Evolutionary conservation across 2,329 filamentous ascomycete genomes (phyloP).

Genomic region (Aspergillus glaucus): DNA sequence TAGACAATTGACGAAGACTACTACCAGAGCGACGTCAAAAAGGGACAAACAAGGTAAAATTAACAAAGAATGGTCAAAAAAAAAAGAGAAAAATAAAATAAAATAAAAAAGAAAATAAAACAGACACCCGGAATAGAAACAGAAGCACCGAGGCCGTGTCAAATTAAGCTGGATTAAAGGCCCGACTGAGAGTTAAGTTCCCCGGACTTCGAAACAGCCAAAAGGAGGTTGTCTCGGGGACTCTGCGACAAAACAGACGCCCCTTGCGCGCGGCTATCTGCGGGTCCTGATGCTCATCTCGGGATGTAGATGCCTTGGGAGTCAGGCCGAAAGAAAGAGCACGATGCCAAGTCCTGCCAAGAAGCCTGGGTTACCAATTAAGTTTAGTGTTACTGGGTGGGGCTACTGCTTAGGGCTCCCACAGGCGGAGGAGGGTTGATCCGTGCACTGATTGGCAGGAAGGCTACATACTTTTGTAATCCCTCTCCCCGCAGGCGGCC

Average conservation of each 20-base stretch:
- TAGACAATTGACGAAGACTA: conserved; percentile 21
- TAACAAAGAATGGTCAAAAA: conserved; percentile 1
- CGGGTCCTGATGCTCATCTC: neutral
- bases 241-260: conserved; percentile 26
- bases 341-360: neutral
- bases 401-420: neutral
- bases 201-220: conserved; percentile 21
- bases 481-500: conserved; percentile 6
- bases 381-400: neutral
- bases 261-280: conserved; percentile 32
- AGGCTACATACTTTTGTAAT: neutral
- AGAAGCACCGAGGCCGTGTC: conserved; percentile 6
- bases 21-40: conserved; percentile 23
- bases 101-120: conserved; percentile 4
- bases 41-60: conserved; percentile 5
- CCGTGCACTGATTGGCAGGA: neutral
- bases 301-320: neutral
- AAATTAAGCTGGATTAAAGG: conserved; percentile 7
- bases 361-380: neutral
- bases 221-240: conserved; percentile 24
- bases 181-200: conserved; percentile 11
- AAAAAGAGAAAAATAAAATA: conserved; percentile 6
- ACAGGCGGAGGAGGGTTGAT: neutral
- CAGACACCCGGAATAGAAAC: neutral
- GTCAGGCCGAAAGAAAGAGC: neutral